Evolutionary conservation across 2,329 filamentous ascomycete genomes (phyloP).

Genomic region (Septoria petroselini): DNA sequence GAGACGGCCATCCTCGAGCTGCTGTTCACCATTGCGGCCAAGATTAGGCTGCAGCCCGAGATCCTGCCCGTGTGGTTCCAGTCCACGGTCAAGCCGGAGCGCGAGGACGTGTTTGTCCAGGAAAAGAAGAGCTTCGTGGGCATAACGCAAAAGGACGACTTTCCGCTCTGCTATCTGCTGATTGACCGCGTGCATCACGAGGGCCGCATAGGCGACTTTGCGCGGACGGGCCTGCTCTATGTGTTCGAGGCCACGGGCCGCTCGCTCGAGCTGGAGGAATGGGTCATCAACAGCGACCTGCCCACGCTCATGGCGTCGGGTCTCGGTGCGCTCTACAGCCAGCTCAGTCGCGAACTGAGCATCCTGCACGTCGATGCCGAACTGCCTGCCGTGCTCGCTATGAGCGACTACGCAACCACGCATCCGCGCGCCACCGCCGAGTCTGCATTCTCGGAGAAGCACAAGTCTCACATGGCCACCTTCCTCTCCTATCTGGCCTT

Average conservation of each 20-base stretch:
- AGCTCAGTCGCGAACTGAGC: conserved; percentile 72
- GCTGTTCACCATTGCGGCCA: conserved; percentile 92
- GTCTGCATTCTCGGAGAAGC: conserved; percentile 69
- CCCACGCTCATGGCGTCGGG: conserved; percentile 97
- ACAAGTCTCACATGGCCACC: conserved; percentile 82
- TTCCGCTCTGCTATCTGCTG: conserved; percentile 90
- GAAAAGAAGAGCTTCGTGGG: conserved; percentile 72
- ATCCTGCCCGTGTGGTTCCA: conserved; percentile 93
- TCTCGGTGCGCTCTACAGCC: conserved; percentile 72
- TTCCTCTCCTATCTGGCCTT: conserved; percentile 94
- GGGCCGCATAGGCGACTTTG: conserved; percentile 92
- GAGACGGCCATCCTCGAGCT: conserved; percentile 89
- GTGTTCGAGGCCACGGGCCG: conserved; percentile 90
- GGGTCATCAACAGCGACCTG: conserved; percentile 95
- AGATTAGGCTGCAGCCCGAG: conserved; percentile 83
- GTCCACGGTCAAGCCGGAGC: conserved; percentile 39
- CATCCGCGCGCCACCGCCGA: conserved; percentile 68
- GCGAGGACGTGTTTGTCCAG: conserved; percentile 42
- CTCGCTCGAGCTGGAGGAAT: conserved; percentile 79
- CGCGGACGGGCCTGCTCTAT: conserved; percentile 87
- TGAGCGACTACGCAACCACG: conserved; percentile 83
- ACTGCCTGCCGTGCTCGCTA: conserved; percentile 75
- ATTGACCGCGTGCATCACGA: conserved; percentile 97
- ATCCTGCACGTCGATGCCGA: conserved; percentile 72
- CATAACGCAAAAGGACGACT: conserved; percentile 81